A percentile compares a stretch with the other conserved stretches of the same genome.
phyloP scores from a whole-genome alignment of 176 grass and related monocot genomes.

The Thalia dealbata region DNA sequence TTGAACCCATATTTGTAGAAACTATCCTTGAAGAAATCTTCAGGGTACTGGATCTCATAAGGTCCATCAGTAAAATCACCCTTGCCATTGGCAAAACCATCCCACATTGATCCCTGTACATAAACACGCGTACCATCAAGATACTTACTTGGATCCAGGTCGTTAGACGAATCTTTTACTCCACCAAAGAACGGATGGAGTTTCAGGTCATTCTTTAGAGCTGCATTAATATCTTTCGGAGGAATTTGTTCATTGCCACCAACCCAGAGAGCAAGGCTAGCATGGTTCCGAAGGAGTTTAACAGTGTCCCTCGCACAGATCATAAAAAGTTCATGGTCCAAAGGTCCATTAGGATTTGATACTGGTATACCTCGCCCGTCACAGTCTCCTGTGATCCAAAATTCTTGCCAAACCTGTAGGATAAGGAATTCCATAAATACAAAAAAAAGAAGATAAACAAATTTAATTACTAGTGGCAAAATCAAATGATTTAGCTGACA shows the following conservation, averaged over 20 bases:
- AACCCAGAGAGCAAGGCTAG: constrained; percentile 90
- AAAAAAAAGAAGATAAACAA: background rate
- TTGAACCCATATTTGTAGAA: constrained; percentile 91
- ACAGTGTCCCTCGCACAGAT: constrained; percentile 90
- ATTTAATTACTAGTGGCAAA: background rate
- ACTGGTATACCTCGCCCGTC: constrained; percentile 79
- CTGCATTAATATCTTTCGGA: constrained; percentile 63
- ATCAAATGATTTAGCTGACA: background rate
- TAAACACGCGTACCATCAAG: constrained; percentile 86
- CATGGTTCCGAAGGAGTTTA: constrained; percentile 86
- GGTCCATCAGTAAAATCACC: constrained; percentile 77
- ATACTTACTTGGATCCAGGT: constrained; percentile 73
- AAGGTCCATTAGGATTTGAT: constrained; percentile 67
- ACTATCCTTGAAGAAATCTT: constrained; percentile 76
- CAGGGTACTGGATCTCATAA: constrained; percentile 87
- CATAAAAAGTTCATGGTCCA: constrained; percentile 91
- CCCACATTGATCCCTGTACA: constrained; percentile 92
- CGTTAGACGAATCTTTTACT: constrained; percentile 24
- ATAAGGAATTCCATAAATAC: background rate
- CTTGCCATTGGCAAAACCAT: constrained; percentile 90
- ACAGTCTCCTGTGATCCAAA: constrained; percentile 97
- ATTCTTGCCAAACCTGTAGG: constrained; percentile 88
- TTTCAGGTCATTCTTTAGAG: constrained; percentile 66
- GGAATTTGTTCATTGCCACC: constrained; percentile 98
- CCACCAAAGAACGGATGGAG: constrained; percentile 56